Evolutionary conservation across 2,329 filamentous ascomycete species (phyloP), one percentile per base, ranked within the genome.

Genomic region (Cadophora gregata): DNA sequence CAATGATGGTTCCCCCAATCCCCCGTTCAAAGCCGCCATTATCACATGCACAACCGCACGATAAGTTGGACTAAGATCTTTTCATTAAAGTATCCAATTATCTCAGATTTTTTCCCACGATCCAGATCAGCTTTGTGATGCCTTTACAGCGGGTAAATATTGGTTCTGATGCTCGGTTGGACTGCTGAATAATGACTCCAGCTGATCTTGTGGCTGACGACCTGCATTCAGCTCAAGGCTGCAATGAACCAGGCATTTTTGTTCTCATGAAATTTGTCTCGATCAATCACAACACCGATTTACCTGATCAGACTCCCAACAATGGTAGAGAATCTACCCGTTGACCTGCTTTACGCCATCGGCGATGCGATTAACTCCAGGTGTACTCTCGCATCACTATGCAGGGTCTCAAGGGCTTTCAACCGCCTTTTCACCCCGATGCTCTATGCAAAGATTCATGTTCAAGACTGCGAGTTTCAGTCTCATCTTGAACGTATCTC

Each of bases 341-440:
- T 58, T 24, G 55, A 58, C 21, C n/a, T 58, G 21, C 55, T 58
- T 12, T 58, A 38, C 5, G 55, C 55, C 1, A 58, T 58, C 19
- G 55, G 55, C 55, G 31, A 58, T 24, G 33, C 21, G 4, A 58
- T 58, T 25, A 25, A 27, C 12, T 58, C 55, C 10, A 38, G 55
- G 27, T 58, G n/a, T 21, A 58, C 33, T 16, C 55, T 58, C 10
- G 55, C 55, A 42, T n/a, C 55, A 14, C 55, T 58, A 4, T 58
- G 33, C 14, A 38, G 55, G 8, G 55, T 58, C 31, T 58, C 55
- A 21, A 58, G 27, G 21, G 5, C 21, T 24, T 58, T 58, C 55
- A 38, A 42, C 9, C 21, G n/a, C 31, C 12, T 58, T 14, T 58
- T 58, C 12, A 58, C 55, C 21, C 55, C 55, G 4, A 42, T 42